Conservation (phyloP, 2,329 filamentous ascomycete genomes). For the Juglanconis oblonga region DNA sequence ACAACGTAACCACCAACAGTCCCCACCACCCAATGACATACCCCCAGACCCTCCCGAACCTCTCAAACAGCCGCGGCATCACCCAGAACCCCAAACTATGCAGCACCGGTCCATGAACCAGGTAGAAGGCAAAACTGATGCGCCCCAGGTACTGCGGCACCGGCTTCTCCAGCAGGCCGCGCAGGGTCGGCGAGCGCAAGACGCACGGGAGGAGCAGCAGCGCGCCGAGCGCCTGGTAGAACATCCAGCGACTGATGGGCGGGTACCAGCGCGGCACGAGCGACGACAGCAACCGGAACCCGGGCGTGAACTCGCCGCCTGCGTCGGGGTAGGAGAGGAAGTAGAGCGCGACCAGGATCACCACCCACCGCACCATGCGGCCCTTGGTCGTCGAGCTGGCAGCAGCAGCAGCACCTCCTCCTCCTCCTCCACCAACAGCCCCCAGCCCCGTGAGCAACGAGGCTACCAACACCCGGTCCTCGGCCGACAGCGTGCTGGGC, state of each 20-base stretch:
- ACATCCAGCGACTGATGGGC: conserved; percentile 36
- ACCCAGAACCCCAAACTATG: conserved; percentile 28
- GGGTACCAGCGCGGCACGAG: conserved; percentile 35
- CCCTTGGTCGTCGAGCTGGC: conserved; percentile 15
- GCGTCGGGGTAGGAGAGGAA: conserved; percentile 39
- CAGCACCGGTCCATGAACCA: conserved; percentile 32
- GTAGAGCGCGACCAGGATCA: conserved; percentile 32
- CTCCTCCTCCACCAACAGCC: neutral
- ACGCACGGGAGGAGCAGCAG: conserved; percentile 34
- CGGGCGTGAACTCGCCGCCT: conserved; percentile 36
- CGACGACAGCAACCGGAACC: conserved; percentile 31
- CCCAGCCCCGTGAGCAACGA: neutral
- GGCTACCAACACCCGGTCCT: conserved; percentile 14
- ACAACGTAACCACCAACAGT: conserved; percentile 31
- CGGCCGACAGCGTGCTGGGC: conserved; percentile 5
- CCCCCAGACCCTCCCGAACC: conserved; percentile 28
- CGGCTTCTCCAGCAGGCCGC: conserved; percentile 28
- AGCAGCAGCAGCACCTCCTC: neutral
- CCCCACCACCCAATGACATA: conserved; percentile 31
- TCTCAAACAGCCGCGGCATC: conserved; percentile 39
- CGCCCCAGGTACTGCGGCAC: conserved; percentile 36
- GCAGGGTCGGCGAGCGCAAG: conserved; percentile 30
- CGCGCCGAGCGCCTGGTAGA: conserved; percentile 37
- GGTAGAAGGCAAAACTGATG: conserved; percentile 40
- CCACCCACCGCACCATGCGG: conserved; percentile 25